A percentile compares a stretch with the other conserved stretches of the same genome.
phyloP scores from a whole-genome alignment of 257 asterid species.

The Buddleja alternifolia region DNA sequence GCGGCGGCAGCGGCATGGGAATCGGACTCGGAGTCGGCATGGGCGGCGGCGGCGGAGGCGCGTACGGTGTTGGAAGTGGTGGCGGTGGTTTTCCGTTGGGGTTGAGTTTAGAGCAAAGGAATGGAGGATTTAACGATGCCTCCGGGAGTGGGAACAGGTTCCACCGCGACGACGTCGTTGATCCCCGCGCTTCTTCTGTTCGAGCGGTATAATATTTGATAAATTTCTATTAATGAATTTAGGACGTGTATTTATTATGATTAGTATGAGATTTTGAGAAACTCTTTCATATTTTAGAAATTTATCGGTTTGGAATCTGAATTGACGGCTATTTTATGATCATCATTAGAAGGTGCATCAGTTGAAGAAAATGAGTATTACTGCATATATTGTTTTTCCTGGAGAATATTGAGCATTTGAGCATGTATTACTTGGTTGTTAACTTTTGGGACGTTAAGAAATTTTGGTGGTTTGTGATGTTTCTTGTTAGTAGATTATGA shows the following conservation, averaged over 20 bases:
- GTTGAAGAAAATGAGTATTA: neutral
- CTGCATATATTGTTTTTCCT: neutral
- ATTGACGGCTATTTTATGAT: neutral
- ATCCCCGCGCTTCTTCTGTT: slow-evolving; percentile 60
- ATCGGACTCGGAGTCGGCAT: slow-evolving; percentile 41
- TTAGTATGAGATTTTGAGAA: neutral
- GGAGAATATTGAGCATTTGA: neutral
- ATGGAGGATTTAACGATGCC: slow-evolving; percentile 61
- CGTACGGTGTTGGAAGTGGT: slow-evolving; percentile 38
- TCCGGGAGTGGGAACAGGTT: slow-evolving; percentile 74
- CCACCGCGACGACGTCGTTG: slow-evolving; percentile 60
- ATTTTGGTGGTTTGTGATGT: neutral
- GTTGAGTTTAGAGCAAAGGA: slow-evolving; percentile 85
- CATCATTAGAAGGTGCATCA: neutral
- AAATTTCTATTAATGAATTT: neutral
- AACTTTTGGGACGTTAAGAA: neutral
- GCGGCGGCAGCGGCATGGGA: slow-evolving; percentile 53
- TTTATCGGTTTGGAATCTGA: too few relatives aligned
- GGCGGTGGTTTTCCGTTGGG: slow-evolving; percentile 77
- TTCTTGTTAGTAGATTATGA: neutral
- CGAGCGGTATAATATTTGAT: slow-evolving; percentile 49
- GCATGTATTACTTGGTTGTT: neutral
- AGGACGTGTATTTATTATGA: neutral
- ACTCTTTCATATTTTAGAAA: neutral
- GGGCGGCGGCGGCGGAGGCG: slow-evolving; percentile 43